Percentiles rank a stretch among this genome's conserved stretches.
phyloP scores from a whole-genome alignment of 2,329 filamentous ascomycete species.

The Alternaria burnsii region DNA sequence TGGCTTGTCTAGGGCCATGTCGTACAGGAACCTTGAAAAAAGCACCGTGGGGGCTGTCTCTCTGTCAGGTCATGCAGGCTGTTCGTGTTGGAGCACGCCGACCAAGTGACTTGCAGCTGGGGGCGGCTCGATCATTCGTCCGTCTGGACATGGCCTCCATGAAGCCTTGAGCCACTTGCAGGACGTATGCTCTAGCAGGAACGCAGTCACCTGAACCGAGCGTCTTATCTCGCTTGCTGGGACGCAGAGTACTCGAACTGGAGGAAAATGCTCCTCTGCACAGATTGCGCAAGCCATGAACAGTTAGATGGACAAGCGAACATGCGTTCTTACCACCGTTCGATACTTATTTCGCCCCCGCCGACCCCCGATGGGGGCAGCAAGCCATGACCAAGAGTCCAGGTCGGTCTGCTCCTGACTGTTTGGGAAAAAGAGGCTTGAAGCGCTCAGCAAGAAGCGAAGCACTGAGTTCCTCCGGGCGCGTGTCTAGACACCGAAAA shows the following conservation, averaged over 20 bases:
- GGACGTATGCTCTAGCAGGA: conserved; percentile 29
- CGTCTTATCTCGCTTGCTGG: conserved; percentile 41
- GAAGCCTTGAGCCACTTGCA: conserved; percentile 22
- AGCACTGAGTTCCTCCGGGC: conserved; percentile 19
- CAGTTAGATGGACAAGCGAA: conserved; percentile 25
- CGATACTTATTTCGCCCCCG: conserved; percentile 37
- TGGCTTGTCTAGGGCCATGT: conserved; percentile 16
- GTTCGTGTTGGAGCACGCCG: conserved; percentile 19
- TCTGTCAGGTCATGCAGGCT: conserved; percentile 18
- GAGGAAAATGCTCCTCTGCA: conserved; percentile 9
- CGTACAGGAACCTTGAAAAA: conserved; percentile 28
- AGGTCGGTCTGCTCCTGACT: conserved; percentile 31
- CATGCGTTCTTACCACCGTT: conserved; percentile 39
- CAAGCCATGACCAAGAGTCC: conserved; percentile 23
- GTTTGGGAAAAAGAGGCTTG: conserved; percentile 33
- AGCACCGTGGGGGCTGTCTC: conserved; percentile 42
- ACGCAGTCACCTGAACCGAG: conserved; percentile 18
- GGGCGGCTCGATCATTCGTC: conserved; percentile 16
- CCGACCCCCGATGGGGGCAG: conserved; percentile 22
- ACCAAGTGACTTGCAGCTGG: conserved; percentile 42
- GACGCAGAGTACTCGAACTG: conserved; percentile 1
- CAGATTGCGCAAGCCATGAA: conserved; percentile 31
- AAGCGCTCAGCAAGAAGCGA: conserved; percentile 35
- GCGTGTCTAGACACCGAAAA: conserved; percentile 15
- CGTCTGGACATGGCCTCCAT: conserved; percentile 5